Base-by-base conservation (phyloP, 495 filamentous ascomycete species). In the Xylaria cubensis region DNA sequence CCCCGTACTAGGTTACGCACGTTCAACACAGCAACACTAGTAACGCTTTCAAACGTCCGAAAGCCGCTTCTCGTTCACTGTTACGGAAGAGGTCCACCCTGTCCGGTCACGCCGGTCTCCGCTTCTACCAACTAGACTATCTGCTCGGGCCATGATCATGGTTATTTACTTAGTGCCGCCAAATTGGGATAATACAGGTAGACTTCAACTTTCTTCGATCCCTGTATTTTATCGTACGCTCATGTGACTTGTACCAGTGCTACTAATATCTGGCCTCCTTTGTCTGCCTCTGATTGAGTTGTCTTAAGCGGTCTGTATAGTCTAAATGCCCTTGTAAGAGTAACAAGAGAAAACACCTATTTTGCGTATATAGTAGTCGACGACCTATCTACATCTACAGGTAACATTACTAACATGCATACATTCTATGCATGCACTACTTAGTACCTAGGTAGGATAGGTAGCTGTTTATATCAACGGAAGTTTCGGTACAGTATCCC, bases 81-180 rank as follows among this genome's bases (percentile, higher is more conserved):
- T 56, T 67, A 42, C 51, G 36, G 65, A 55, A 36, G 46, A 7
- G 64, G 24, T 24, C 64, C 64, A 53, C 64, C 64, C 46, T 41
- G 17, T 59, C 53, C 41, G 50, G 36, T 41, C 51, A 59, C 36
- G 53, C 66, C 66, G 21, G 62, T 41, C 26, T 58, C 51, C 41
- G 34, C 34, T 59, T 44, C 36, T 10, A 53, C 24, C 6, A 58
- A 50, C 51, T 61, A 70, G 53, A 34, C 36, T 48, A 62, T 53
- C 67, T 24, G 55, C 41, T 41, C 24, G 29, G 53, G 55, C 46
- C 51, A 62, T 26, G 55, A 46, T 61, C 66, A 61, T 32, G 51
- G 56, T 41, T 50, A 62, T 26, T 53, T 50, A 62, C 41, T 53
- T 19, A 24, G 64, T 51, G 44, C 50, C 32, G 36, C 41, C n/a